Evolutionary conservation across 805 yeast genomes (phyloP).

Genomic region (Lachancea kluyveri): DNA sequence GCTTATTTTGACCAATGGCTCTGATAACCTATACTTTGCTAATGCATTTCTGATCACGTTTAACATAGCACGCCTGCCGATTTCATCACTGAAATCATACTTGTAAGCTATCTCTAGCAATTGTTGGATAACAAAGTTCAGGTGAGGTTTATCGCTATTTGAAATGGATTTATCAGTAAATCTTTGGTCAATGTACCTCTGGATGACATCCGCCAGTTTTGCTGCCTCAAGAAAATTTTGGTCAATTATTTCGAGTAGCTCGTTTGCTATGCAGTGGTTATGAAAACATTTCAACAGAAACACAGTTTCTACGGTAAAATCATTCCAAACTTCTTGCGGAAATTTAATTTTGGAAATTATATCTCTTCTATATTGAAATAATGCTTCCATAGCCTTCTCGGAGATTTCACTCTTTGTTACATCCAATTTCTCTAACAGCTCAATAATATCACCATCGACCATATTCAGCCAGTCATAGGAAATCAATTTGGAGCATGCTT

Average conservation of each 20-base stretch:
- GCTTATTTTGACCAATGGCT: conserved; percentile 46
- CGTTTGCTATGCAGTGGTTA: conserved; percentile 53
- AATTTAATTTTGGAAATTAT: conserved; percentile 53
- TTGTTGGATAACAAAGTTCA: conserved; percentile 73
- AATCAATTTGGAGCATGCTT: conserved; percentile 68
- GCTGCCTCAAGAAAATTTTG: conserved; percentile 74
- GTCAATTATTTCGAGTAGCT: conserved; percentile 49
- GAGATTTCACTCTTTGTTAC: conserved; percentile 66
- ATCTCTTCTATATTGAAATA: conserved; percentile 60
- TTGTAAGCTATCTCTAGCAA: conserved; percentile 57
- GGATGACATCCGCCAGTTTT: conserved; percentile 54
- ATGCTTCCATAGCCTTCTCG: conserved; percentile 54
- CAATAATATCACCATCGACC: conserved; percentile 63
- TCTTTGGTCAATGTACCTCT: conserved; percentile 49
- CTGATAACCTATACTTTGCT: conserved; percentile 50
- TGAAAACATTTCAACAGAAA: conserved; percentile 65
- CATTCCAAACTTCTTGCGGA: conserved; percentile 61
- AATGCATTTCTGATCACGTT: conserved; percentile 52
- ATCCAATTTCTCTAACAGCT: conserved; percentile 63
- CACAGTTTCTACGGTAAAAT: conserved; percentile 67
- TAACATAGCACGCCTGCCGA: conserved; percentile 76
- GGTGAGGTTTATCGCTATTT: conserved; percentile 45
- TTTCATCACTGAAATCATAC: conserved; percentile 85
- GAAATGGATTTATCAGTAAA: conserved; percentile 8
- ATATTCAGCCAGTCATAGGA: conserved; percentile 65